Evolutionary conservation across 2,329 filamentous ascomycete genomes (phyloP).

Genomic region (Scopulariopsis brevicaulis): DNA sequence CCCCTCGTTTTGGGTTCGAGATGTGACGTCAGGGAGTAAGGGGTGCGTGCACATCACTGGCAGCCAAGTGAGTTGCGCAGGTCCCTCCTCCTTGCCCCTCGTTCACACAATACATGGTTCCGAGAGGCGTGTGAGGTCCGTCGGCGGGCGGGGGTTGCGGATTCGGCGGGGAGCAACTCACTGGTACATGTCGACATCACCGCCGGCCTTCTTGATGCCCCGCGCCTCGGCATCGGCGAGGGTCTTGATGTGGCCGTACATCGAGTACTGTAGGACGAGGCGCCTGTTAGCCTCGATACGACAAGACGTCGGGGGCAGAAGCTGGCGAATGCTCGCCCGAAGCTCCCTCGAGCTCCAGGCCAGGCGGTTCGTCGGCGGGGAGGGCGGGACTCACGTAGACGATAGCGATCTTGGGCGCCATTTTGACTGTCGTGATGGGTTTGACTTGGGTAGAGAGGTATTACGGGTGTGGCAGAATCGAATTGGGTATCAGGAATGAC

Average conservation of each 20-base stretch:
- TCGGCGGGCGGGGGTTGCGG: background rate
- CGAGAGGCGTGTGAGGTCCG: background rate
- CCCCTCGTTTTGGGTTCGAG: background rate
- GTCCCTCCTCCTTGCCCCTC: background rate
- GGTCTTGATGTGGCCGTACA: slow-evolving; percentile 81
- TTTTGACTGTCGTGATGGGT: slow-evolving; percentile 28
- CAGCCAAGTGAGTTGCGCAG: background rate
- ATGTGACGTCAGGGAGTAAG: background rate
- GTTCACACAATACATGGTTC: background rate
- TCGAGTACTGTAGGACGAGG: slow-evolving; percentile 58
- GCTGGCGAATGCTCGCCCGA: background rate
- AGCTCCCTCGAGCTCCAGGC: background rate
- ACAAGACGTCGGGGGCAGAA: background rate
- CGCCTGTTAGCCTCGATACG: background rate
- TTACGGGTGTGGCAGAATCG: background rate
- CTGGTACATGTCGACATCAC: slow-evolving; percentile 73
- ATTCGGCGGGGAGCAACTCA: slow-evolving; percentile 22
- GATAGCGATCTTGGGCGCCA: slow-evolving; percentile 89
- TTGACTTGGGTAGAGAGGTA: background rate
- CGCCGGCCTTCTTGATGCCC: slow-evolving; percentile 81
- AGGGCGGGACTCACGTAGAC: slow-evolving; percentile 59
- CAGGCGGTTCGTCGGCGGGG: background rate
- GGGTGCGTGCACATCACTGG: background rate
- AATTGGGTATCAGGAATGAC: background rate
- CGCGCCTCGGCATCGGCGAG: slow-evolving; percentile 84